Evolutionary conservation across 306 rosid genomes (phyloP), one percentile per base, ranked within the genome.

Genomic region (Oxytropis ochrocephala): DNA sequence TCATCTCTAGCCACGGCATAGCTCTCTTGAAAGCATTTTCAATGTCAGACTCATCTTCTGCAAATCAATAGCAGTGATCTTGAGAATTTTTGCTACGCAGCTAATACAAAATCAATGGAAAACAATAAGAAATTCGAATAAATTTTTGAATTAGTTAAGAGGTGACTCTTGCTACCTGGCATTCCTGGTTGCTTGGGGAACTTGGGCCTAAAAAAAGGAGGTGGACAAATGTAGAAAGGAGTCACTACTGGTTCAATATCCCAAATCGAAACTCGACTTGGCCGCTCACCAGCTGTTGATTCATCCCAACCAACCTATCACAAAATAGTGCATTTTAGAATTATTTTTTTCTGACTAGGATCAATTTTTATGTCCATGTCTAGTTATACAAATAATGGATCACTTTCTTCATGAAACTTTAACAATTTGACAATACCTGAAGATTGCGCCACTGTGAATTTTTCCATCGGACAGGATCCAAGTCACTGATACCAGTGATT

Each of bases 1-100:
- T 93, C 98, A 80, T 93, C 97, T 73, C 98, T 97, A 93, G 85
- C 98, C 98, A 93, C 7, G 98, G 98, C 98, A 93, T 88, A 72
- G 96, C 93, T 74, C 96, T 83, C 81, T 88, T 93, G 80, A 90
- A 93, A 77, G 96, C 94, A 74, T 85, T 90, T 81, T 90, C 97
- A 24, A 93, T 77, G 43, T 93, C 97, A 44, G 94, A 90, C 11
- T 90, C 97, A 50, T 93, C 96, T 73, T 93, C 98, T 93, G 88
- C 80, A 83, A 75, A 78, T 57, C 36, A 76, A 19, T 36, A 56
- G 61, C 67, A 70, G 8, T 24, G 36, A 24, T 46, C 61, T 2
- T 8, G 30, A 33, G 47, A 54, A 9, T 11, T n/a, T 55, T 17
- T 53, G 39, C 1, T 51, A 13, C 21, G 11, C 1, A 6, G 16